Evolutionary conservation across 768 basidiomycete genomes (phyloP).

Genomic region (Auriculariales sp.): DNA sequence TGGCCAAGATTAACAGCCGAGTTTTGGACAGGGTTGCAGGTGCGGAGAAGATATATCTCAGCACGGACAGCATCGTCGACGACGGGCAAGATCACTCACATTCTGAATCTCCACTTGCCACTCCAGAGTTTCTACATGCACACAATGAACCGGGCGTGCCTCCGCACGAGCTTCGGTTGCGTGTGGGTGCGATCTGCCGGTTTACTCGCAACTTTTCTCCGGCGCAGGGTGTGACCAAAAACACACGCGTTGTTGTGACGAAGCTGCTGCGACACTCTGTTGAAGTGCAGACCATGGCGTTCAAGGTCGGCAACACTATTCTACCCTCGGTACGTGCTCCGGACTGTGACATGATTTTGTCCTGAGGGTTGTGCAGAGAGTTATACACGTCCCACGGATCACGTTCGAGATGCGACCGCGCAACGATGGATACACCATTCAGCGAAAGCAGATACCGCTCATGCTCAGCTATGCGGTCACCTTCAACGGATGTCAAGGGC

Average conservation of each 20-base stretch:
- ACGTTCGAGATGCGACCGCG: neutral
- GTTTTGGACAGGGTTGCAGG: constrained; percentile 17
- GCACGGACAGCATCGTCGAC: neutral
- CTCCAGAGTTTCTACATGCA: neutral
- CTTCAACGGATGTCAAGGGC: no score
- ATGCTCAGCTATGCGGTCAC: no score
- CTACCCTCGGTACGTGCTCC: neutral
- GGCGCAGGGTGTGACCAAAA: neutral
- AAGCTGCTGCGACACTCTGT: neutral
- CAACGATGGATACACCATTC: neutral
- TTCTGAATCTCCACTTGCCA: neutral
- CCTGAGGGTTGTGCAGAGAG: neutral
- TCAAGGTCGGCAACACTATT: neutral
- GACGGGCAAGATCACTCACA: neutral
- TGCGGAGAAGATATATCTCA: neutral
- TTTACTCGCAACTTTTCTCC: neutral
- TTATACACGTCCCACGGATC: neutral
- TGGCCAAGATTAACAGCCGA: constrained; percentile 20
- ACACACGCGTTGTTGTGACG: neutral
- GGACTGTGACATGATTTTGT: neutral
- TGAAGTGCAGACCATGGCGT: neutral
- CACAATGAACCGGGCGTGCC: neutral
- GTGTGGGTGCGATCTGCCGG: neutral
- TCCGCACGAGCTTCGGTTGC: neutral
- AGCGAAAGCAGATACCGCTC: constrained; percentile 2